Base-by-base conservation (phyloP, 495 filamentous ascomycete species). In the Penicillium desertorum region DNA sequence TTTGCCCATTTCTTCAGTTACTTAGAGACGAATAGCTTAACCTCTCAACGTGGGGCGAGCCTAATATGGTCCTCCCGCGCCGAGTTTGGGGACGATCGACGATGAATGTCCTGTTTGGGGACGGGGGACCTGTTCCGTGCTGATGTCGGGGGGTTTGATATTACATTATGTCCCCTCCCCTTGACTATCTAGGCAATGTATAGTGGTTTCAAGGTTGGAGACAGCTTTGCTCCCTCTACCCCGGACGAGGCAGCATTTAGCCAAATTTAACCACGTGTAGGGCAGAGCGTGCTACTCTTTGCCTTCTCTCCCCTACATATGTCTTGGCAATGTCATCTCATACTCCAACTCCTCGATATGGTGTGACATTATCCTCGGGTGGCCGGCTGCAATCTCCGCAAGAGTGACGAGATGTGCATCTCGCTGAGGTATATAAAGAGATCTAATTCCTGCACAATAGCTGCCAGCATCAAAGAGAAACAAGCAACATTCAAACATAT, bases 81-180 rank as follows among this genome's bases (percentile, higher is more conserved):
- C 53, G 22, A 47, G 30, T 55, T 39, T 22, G 41, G 34, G 36
- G 42, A 56, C 27, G 62, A 64, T 64, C 62, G 55, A 55, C 62
- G 7, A 39, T 9, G 17, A 23, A 12, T 12, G 10, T 54, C 62
- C 55, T 45, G 8, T 62, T 59, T 57, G 48, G 62, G 45, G 62
- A 45, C 62, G 59, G 62, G 37, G 62, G 49, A 32, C n/a, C 19
- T 23, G 16, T 44, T 44, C 62, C 59, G 62, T 47, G 23, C 49
- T 48, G 54, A 61, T 37, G 27, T n/a, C 16, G 42, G 53, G 53
- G 53, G 11, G 8, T 29, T 54, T 34, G 17, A 34, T 10, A n/a
- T 23, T 17, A 45, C 20, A 19, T 20, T 17, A n/a, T 3, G 6
- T 3, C 11, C n/a, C n/a, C 9, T 43, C 19, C 20, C 52, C 52